phyloP scores from a whole-genome alignment of 1,284 basidiomycete genomes.

The Pseudozyma sp. region DNA sequence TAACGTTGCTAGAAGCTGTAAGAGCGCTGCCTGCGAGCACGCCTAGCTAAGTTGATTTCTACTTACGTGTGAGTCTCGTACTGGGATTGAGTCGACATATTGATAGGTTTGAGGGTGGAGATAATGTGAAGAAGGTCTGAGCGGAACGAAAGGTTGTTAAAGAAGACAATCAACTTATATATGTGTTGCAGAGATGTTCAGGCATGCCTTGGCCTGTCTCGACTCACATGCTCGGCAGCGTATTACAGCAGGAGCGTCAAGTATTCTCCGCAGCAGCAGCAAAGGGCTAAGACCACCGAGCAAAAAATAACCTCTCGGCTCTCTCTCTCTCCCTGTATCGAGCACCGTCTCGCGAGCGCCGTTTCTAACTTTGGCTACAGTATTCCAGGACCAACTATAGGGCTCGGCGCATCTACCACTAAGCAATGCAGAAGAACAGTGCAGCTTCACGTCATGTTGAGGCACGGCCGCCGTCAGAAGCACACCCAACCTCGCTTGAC shows the following conservation, averaged over 20 bases:
- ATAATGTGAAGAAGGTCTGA: neutral
- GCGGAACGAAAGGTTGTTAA: neutral
- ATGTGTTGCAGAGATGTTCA: neutral
- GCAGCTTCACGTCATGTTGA: slow-evolving; percentile 42
- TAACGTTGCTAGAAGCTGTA: neutral
- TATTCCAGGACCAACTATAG: neutral
- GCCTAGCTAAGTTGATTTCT: neutral
- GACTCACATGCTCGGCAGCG: slow-evolving; percentile 17
- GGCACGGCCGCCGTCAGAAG: neutral
- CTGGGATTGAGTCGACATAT: slow-evolving; percentile 48
- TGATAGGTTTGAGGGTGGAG: neutral
- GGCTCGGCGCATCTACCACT: slow-evolving; percentile 15
- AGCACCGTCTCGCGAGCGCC: neutral
- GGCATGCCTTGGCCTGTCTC: neutral
- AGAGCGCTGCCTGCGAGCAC: neutral
- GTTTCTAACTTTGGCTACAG: slow-evolving; percentile 17
- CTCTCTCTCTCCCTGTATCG: slow-evolving; percentile 2
- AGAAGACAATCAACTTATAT: slow-evolving; percentile 17
- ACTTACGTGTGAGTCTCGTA: slow-evolving; percentile 53
- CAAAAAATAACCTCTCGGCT: slow-evolving; percentile 1
- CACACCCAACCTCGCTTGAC: neutral
- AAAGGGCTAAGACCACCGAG: slow-evolving; percentile 1
- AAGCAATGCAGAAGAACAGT: slow-evolving; percentile 23
- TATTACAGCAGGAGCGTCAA: slow-evolving; percentile 9
- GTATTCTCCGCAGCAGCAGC: neutral